Base-by-base conservation (phyloP, 352 stramenopile species). In the Peronospora tabacina region DNA sequence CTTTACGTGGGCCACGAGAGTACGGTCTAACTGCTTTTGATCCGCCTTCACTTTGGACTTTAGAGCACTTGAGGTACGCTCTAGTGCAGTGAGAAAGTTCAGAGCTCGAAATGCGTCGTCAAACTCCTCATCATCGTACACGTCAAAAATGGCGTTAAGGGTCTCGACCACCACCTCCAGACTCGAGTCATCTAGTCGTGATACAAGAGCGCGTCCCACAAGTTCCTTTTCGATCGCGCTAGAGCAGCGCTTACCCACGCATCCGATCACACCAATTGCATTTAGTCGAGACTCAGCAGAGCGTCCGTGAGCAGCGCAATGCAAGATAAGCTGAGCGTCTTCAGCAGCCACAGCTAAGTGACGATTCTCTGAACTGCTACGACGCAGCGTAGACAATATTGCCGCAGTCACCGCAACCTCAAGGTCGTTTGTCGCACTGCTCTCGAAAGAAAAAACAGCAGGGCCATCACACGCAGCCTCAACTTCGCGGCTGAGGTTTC, bases 91-190 rank as follows among this genome's bases (percentile, higher is more conserved):
- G n/a, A 92, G 50, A 8, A 92, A 60, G n/a, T 82, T 64, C 11
- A 88, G 56, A 10, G 64, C 54, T 28, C 71, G 72, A 61, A 94
- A 94, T 5, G 67, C 71, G 43, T 63, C 64, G 58, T 94, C 79
- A 36, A 87, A 89, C 36, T 85, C 61, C 44, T 94, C 81, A 43
- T 88, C 77, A 24, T 75, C 61, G 51, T 91, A 94, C 13, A 94
- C 73, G 39, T 94, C 83, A 43, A 94, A 94, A 12, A 94, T 55
- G 42, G 83, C 81, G 58, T 94, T 91, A 19, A 94, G 61, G 3
- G 81, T 81, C 54, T 90, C 79, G n/a, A 77, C 72, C 13, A 91
- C 81, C 12, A 94, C 83, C 54, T 90, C 78, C 12, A 94, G 60
- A 40, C 71, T 86, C 39, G 66, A 52, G 54, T 94, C 83, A 32